Evolutionary conservation across 1,284 basidiomycete genomes (phyloP), one percentile per base, ranked within the genome.

Genomic region (Cerioporus squamosus): DNA sequence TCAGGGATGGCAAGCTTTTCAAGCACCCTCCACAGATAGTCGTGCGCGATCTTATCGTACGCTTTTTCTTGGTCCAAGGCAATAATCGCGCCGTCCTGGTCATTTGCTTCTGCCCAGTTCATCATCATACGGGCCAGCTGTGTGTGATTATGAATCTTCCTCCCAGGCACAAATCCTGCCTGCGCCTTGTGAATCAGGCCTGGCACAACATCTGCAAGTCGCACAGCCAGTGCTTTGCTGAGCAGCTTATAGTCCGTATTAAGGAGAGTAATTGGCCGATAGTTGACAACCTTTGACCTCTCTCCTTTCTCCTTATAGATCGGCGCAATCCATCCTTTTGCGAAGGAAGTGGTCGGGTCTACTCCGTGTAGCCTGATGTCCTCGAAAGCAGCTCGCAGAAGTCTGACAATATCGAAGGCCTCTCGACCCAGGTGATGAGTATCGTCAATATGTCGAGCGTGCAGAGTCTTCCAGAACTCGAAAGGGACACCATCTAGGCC

Each of bases 11-110:
- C 47, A 22, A 64, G 68, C 1, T 26, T 42, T 1, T 50, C 40
- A 0, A 75, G 56, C 1, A 62, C 61, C 15, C 46, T 5, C 68
- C 70, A 73, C 0, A 75, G 63, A 52, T 74, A 75, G 20, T 70
- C 62, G 29, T 74, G 74, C 0, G 48, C 54, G 0, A 76, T 69
- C 26, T 62, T 65, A 48, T 75, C 71, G 44, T 75, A 74, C 0
- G 71, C 74, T 57, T 75, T 75, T 48, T 74, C 72, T 51, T 75
- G 71, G 58, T 74, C 72, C 0, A 75, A 66, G 0, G 68, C 63
- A 0, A 74, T 49, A 7, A 74, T 70, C 0, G 55, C 42, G 0
- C 72, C 69, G 24, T 74, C 64, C 2, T 54, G 42, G 12, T 71
- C 68, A 0, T 22, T 57, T 0, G 56, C 59, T 40, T 73, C 72